These are phyloP conservation scores for Coffea canephora DNA, from an alignment of 257 asterid genomes.

Conservation along the genomic window DNA sequence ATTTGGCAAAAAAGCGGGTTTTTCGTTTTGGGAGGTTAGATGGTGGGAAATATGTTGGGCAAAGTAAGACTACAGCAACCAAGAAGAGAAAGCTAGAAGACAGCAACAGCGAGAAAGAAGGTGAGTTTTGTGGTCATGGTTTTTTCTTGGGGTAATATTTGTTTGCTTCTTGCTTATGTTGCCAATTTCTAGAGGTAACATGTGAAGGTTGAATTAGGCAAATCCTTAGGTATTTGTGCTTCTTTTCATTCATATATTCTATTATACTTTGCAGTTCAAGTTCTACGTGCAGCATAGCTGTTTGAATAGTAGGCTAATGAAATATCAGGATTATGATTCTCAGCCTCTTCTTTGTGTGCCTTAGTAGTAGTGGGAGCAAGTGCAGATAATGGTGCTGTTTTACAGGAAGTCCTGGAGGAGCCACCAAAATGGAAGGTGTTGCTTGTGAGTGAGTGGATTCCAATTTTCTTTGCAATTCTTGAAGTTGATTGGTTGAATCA, in stretches of 20 bases:
- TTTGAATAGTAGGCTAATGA: not conserved
- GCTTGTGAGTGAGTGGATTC: constrained; percentile 92
- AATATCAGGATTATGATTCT: constrained; percentile 1
- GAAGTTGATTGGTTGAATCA: not conserved
- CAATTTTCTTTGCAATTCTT: constrained; percentile 24
- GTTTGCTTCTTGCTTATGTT: not conserved
- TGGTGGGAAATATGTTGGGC: constrained; percentile 49
- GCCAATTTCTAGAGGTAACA: not conserved
- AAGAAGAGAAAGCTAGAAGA: constrained; percentile 70
- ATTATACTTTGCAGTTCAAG: not conserved
- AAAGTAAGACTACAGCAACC: constrained; percentile 42
- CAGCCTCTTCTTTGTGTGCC: constrained; percentile 19
- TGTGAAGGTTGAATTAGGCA: not conserved
- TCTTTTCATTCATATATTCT: not conserved
- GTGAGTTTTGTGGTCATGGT: constrained; percentile 34
- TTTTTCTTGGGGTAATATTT: not conserved
- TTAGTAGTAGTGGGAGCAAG: constrained; percentile 52
- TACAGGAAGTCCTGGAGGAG: constrained; percentile 86
- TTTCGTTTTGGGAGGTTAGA: constrained; percentile 77
- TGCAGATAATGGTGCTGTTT: constrained; percentile 46
- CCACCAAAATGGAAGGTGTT: constrained; percentile 99
- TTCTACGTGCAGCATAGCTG: not conserved
- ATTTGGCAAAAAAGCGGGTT: constrained; percentile 91
- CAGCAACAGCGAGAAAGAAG: constrained; percentile 50
- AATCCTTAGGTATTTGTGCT: not conserved